Percentiles rank a stretch among this genome's conserved stretches.
phyloP scores from a whole-genome alignment of 306 rosid genomes.

The Prunus mume region DNA sequence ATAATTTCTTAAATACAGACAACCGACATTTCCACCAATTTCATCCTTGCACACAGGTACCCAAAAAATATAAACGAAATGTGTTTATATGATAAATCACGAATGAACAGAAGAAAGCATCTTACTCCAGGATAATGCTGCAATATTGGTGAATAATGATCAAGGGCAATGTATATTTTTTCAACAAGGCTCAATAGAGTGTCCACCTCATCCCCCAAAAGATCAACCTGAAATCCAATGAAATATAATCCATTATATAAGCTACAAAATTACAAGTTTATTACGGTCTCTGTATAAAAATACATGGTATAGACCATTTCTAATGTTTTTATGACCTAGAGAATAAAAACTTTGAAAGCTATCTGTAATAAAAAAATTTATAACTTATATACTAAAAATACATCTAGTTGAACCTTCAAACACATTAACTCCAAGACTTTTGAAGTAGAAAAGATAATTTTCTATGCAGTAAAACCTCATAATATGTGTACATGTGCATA shows the following conservation, averaged over 20 bases:
- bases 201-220: constrained; percentile 83
- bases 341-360: neutral
- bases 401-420: no score
- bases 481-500: no score
- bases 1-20: neutral
- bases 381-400: neutral
- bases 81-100: neutral
- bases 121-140: constrained; percentile 96
- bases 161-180: constrained; percentile 73
- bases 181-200: constrained; percentile 59
- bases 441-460: no score
- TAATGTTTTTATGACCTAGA: neutral
- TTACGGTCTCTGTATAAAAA: neutral
- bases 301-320: neutral
- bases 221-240: constrained; percentile 77
- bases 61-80: neutral
- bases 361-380: neutral
- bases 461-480: no score
- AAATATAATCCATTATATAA: constrained; percentile 20
- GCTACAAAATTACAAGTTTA: neutral
- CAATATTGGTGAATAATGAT: constrained; percentile 91
- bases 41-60: neutral
- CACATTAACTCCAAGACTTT: no score
- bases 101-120: constrained; percentile 6
- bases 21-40: neutral